Evolutionary conservation across 2,329 filamentous ascomycete species (phyloP), one percentile per base, ranked within the genome.

Genomic region (Penicillium sclerotiorum): DNA sequence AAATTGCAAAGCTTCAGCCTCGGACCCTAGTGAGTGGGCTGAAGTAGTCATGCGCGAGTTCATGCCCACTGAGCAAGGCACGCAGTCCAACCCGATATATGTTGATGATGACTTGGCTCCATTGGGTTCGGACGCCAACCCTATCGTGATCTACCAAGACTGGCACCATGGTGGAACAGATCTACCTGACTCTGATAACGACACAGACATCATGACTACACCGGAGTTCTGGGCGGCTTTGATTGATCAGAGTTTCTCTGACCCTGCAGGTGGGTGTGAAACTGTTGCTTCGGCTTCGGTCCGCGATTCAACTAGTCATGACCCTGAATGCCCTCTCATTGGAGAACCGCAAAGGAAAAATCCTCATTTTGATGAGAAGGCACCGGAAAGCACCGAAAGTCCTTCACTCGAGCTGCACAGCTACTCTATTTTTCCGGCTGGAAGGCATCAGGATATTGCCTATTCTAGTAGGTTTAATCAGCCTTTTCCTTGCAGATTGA

Each of bases 21-120:
- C 49, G 47, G 1, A 17, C 33, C 23, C 17, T 12, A 23, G 37
- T 35, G 47, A 53, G 47, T 53, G 25, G 46, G 38, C 47, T 47
- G 43, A 47, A 50, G 47, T 50, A 18, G 50, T 44, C 27, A 38
- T 50, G 25, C 20, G 43, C 47, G 47, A 47, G 33, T 53, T 33
- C 12, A 27, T 44, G 45, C 50, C 52, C 39, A 9, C 46, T 51
- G 25, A 45, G 37, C 52, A 51, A 33, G 32, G 45, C 47, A 23
- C 50, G 44, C 12, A 51, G 50, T 45, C 52, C 45, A n/a, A 55
- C 44, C 21, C 51, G 42, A 52, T 55, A 25, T 8, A 55, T 9
- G 45, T 46, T 46, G 35, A 51, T 13, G 36, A 54, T 44, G 27
- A 25, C 44, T 50, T 33, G 22, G 7, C 25, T 28, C 25, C 25